Conservation (phyloP, 169 alveolate genomes). For the Eimeria tenella region DNA sequence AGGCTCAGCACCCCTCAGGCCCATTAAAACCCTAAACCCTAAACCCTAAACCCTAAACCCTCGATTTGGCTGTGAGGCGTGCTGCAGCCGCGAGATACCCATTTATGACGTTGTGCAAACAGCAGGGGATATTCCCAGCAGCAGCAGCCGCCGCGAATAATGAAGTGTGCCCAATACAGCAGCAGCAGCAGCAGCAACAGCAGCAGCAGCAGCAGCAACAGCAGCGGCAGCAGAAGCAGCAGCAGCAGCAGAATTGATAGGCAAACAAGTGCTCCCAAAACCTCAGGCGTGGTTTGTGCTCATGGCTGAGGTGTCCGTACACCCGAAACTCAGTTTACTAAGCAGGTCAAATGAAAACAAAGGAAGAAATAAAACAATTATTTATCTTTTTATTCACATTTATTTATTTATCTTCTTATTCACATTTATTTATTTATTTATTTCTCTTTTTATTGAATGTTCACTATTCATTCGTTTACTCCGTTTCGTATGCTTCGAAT, state of each 20-base stretch:
- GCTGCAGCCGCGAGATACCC: constrained; percentile 22
- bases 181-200: no score
- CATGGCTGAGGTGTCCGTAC: neutral
- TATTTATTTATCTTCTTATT: neutral
- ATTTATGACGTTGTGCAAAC: constrained; percentile 33
- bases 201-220: no score
- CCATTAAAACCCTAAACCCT: neutral
- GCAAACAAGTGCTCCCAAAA: no score
- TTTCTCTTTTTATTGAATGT: neutral
- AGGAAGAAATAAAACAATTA: neutral
- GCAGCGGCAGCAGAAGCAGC: no score
- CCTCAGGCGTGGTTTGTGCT: no score
- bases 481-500: neutral
- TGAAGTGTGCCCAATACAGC: neutral
- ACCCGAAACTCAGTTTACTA: neutral
- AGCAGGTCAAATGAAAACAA: neutral
- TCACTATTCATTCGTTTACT: neutral
- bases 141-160: constrained; percentile 10
- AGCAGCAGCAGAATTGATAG: no score
- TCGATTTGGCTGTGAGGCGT: neutral
- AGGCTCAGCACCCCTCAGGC: no score
- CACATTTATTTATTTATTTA: neutral
- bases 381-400: neutral
- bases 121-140: neutral
- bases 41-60: constrained; percentile 1